Percentiles rank a stretch among this genome's conserved stretches.
These are phyloP conservation scores for Madurella fahalii DNA, from an alignment of 2,329 filamentous ascomycete species.

Conservation along the genomic window DNA sequence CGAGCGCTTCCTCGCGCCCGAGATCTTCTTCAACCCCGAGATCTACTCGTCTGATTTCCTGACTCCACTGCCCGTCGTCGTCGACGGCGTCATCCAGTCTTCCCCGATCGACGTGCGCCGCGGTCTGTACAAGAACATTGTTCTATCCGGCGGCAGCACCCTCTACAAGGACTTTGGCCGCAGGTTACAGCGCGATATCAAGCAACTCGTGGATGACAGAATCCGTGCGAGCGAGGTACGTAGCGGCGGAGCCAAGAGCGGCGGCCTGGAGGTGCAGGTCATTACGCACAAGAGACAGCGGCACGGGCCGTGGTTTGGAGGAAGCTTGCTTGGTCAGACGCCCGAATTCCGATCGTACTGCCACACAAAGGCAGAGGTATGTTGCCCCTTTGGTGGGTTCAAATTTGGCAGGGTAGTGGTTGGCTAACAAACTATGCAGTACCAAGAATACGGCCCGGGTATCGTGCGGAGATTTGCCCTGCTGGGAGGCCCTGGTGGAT, in stretches of 20 bases:
- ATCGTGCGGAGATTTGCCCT: slow-evolving; percentile 94
- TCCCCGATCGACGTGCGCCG: slow-evolving; percentile 96
- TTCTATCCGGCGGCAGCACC: slow-evolving; percentile 92
- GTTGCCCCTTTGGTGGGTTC: slow-evolving; percentile 21
- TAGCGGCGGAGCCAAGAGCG: slow-evolving; percentile 88
- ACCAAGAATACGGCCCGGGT: slow-evolving; percentile 92
- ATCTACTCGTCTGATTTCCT: slow-evolving; percentile 99
- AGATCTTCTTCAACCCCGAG: slow-evolving; percentile 99
- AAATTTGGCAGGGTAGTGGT: neutral
- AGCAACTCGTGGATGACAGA: slow-evolving; percentile 87
- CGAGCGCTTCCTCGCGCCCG: slow-evolving; percentile 94
- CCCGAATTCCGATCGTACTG: slow-evolving; percentile 98
- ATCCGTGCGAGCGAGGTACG: slow-evolving; percentile 88
- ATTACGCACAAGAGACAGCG: slow-evolving; percentile 96
- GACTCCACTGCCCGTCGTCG: slow-evolving; percentile 87
- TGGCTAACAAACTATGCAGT: slow-evolving; percentile 46
- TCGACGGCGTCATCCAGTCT: slow-evolving; percentile 94
- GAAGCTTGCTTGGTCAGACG: slow-evolving; percentile 91
- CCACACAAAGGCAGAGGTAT: slow-evolving; percentile 79
- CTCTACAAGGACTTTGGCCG: slow-evolving; percentile 98
- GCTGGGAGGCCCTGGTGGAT: slow-evolving; percentile 83
- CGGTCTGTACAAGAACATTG: slow-evolving; percentile 99
- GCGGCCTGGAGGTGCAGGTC: slow-evolving; percentile 92
- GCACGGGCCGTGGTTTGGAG: slow-evolving; percentile 98
- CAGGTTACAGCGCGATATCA: slow-evolving; percentile 93